Evolutionary conservation across 768 basidiomycete genomes (phyloP).

Genomic region (Mrakia gelida): DNA sequence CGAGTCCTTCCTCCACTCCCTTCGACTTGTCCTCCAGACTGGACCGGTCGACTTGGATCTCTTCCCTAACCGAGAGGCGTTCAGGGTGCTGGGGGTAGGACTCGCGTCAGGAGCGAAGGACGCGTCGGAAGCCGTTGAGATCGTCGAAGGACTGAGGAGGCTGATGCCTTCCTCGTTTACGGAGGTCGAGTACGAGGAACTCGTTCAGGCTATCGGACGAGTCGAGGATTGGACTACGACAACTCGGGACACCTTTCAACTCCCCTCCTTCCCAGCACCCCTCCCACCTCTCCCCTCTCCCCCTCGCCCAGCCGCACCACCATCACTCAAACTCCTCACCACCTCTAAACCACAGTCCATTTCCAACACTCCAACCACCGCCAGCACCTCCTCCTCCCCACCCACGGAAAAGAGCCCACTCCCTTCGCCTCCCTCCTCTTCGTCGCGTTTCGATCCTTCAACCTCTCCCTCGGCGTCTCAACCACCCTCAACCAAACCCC

Average conservation of each 20-base stretch:
- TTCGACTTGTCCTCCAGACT: background rate
- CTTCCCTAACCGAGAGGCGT: background rate
- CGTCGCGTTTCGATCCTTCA: too few species aligned
- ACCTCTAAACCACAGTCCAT: too few species aligned
- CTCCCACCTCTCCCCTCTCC: background rate
- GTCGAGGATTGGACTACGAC: background rate
- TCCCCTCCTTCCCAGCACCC: background rate
- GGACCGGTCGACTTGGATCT: background rate
- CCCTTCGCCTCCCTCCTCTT: too few species aligned
- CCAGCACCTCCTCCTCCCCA: too few species aligned
- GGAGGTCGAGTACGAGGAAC: background rate
- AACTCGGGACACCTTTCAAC: background rate
- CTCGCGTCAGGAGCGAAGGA: background rate
- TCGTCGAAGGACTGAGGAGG: background rate
- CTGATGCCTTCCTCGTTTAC: background rate
- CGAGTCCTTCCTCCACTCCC: background rate
- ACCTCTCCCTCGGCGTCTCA: too few species aligned
- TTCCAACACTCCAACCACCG: too few species aligned
- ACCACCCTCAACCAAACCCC: too few species aligned
- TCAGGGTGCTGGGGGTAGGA: background rate
- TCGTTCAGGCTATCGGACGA: background rate
- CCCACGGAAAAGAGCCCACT: too few species aligned
- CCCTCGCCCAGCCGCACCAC: too few species aligned
- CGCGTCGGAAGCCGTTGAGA: slow-evolving; percentile 10
- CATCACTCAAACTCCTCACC: too few species aligned